phyloP scores from a whole-genome alignment of 192 early-diverging fungal genomes.

The Cladochytrium replicatum region DNA sequence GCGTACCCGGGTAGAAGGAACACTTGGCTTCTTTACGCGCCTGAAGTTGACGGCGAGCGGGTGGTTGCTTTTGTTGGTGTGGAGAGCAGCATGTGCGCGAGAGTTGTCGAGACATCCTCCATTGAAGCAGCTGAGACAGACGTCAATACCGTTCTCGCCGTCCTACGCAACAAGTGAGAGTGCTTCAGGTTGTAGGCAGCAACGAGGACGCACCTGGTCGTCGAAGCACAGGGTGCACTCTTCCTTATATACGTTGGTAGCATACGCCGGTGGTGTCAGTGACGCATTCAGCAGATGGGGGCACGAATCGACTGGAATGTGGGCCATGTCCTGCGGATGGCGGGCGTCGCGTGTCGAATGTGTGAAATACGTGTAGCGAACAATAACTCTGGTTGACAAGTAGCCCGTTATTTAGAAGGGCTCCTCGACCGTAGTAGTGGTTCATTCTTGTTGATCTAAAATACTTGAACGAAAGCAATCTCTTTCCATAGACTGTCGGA shows the following conservation, averaged over 20 bases:
- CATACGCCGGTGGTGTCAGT: too few species aligned
- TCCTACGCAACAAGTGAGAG: constrained; percentile 42
- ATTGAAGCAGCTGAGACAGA: constrained; percentile 92
- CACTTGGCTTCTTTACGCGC: constrained; percentile 42
- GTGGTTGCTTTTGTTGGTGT: constrained; percentile 64
- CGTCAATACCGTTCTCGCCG: constrained; percentile 67
- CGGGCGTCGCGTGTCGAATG: too few species aligned
- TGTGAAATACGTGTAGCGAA: too few species aligned
- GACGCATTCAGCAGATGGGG: constrained; percentile 40
- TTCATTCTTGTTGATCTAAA: too few species aligned
- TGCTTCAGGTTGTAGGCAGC: constrained; percentile 2
- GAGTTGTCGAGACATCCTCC: constrained; percentile 63
- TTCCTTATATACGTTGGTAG: constrained; percentile 84
- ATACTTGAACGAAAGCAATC: too few species aligned
- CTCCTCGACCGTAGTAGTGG: too few species aligned
- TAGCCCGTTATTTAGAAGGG: too few species aligned
- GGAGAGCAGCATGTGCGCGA: constrained; percentile 64
- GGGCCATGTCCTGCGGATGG: too few species aligned
- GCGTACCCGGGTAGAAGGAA: not conserved
- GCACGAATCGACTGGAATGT: too few species aligned
- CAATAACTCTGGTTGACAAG: too few species aligned
- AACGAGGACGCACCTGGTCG: constrained; percentile 36
- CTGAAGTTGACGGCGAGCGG: constrained; percentile 76
- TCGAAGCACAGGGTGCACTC: constrained; percentile 95
- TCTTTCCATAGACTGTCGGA: too few species aligned